Base-by-base conservation (phyloP, 805 yeast species). In the Kodamaea laetipori region DNA sequence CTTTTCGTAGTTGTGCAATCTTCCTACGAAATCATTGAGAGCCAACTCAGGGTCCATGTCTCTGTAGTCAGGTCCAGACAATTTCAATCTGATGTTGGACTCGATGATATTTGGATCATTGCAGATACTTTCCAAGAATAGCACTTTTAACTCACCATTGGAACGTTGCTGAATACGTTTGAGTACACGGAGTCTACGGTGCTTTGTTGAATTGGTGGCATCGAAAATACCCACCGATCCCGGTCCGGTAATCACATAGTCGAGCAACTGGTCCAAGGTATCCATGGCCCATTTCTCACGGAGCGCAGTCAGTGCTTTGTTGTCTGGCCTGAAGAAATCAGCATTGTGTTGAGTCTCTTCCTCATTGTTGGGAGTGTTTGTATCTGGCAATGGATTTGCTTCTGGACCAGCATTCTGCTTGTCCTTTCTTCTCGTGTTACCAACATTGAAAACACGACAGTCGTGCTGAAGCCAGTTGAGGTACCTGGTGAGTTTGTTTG, bases 261-360 rank as follows among this genome's bases (percentile, higher is more conserved):
- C 92, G 26, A 92, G 69, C 43, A 92, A 66, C 55, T 84, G 86
- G 47, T 89, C 92, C 45, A 92, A 68, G 0, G 99, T 92, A 51
- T 92, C 96, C 81, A 85, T 82, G 0, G 99, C 99, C 98, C 98
- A 94, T 61, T 85, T 78, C 57, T 92, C 97, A 48, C 98, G 77
- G 35, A 89, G 68, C 24, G 74, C 70, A 3, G 79, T 79, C 12
- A 84, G 80, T 10, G 77, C 69, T 31, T 71, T 64, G 61, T 94
- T 89, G 42, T 79, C 81, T 0, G 98, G 97, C 25, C 83, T 77
- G 66, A 92, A 92, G 59, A 92, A 92, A 45, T 77, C 83, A 1
- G 97, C 97, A 45, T 79, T 78, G 53, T 92, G 97, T 3, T 53
- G 53, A 28, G 63, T 38, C 23, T 47, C 48, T 11, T 46, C 46